A percentile compares a stretch with the other conserved stretches of the same genome.
phyloP scores from a whole-genome alignment of 176 grass and related monocot genomes.

The Phoenix roebelenii region DNA sequence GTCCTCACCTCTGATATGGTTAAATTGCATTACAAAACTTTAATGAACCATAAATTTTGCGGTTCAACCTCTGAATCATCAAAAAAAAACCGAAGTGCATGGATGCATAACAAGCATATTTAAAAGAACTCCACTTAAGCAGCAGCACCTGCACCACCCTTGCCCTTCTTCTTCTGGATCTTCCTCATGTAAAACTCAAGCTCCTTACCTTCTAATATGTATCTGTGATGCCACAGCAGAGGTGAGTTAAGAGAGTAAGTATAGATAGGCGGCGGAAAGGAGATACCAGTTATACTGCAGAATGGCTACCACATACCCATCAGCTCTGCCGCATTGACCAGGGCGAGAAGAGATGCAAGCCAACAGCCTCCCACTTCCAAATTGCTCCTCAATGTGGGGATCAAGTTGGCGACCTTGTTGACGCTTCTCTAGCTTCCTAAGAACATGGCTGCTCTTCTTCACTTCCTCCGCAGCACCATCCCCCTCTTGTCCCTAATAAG shows the following conservation, averaged over 20 bases:
- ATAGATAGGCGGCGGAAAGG: too few relatives aligned
- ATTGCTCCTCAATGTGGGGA: conserved; percentile 77
- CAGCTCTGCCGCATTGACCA: conserved; percentile 75
- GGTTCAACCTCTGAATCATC: too few relatives aligned
- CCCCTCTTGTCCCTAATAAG: conserved; percentile 21
- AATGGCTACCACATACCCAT: conserved; percentile 36
- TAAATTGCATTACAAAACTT: too few relatives aligned
- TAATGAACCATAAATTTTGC: too few relatives aligned
- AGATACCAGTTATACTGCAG: too few relatives aligned
- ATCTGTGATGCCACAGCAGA: conserved; percentile 17
- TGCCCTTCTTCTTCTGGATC: conserved; percentile 89
- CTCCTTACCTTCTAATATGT: conserved; percentile 86
- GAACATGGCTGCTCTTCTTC: conserved; percentile 69
- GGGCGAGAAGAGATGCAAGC: conserved; percentile 20
- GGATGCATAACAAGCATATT: too few relatives aligned
- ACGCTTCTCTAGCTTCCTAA: conserved; percentile 70
- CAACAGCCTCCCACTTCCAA: conserved; percentile 56
- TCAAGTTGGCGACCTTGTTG: conserved; percentile 55
- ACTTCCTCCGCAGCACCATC: conserved; percentile 49
- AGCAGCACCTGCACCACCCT: conserved; percentile 26
- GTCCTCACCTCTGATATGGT: too few relatives aligned
- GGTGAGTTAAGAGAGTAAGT: too few relatives aligned
- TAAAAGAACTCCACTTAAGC: conserved; percentile 27
- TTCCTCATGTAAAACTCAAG: conserved; percentile 91
- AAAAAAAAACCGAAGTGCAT: too few relatives aligned